Percentiles rank a stretch among this genome's conserved stretches.
phyloP scores from a whole-genome alignment of 2,329 filamentous ascomycete species.

The Monilinia polystroma region DNA sequence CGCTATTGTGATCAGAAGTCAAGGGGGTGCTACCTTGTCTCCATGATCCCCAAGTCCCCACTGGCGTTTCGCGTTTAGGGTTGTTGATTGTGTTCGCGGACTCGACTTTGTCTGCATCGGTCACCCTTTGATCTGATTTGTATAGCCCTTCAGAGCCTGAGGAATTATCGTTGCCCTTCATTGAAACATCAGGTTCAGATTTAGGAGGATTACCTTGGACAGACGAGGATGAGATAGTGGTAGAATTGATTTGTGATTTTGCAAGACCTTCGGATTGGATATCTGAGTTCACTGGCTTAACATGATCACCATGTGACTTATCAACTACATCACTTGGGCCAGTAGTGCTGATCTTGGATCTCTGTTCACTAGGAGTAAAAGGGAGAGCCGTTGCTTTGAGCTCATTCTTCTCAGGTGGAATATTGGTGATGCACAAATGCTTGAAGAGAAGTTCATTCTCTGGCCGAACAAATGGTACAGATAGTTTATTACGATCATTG shows the following conservation, averaged over 20 bases:
- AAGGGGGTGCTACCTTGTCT: slow-evolving; percentile 49
- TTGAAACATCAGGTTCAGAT: slow-evolving; percentile 28
- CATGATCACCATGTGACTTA: slow-evolving; percentile 20
- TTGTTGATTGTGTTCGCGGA: slow-evolving; percentile 25
- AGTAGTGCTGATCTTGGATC: slow-evolving; percentile 29
- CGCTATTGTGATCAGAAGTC: slow-evolving; percentile 31
- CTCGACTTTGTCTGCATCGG: slow-evolving; percentile 23
- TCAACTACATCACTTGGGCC: slow-evolving; percentile 22
- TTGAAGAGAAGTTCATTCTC: slow-evolving; percentile 84
- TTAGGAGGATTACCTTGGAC: slow-evolving; percentile 23
- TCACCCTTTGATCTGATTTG: slow-evolving; percentile 1
- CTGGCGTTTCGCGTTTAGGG: slow-evolving; percentile 46
- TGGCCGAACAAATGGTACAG: slow-evolving; percentile 87
- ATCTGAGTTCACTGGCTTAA: slow-evolving; percentile 25
- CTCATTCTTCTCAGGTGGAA: slow-evolving; percentile 55
- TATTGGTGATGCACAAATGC: slow-evolving; percentile 64
- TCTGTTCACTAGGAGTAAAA: slow-evolving; percentile 37
- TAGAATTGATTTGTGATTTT: slow-evolving; percentile 30
- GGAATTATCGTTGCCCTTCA: slow-evolving; percentile 24
- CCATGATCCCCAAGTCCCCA: slow-evolving; percentile 70
- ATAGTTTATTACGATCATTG: slow-evolving; percentile 81
- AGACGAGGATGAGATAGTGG: slow-evolving; percentile 26
- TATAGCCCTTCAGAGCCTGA: slow-evolving; percentile 31
- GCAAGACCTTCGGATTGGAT: slow-evolving; percentile 19
- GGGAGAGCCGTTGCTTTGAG: slow-evolving; percentile 48